These are phyloP conservation scores for Anthoceros angustus DNA, from an alignment of 225 moss, liverwort and hornwort species.

Conservation along the genomic window DNA sequence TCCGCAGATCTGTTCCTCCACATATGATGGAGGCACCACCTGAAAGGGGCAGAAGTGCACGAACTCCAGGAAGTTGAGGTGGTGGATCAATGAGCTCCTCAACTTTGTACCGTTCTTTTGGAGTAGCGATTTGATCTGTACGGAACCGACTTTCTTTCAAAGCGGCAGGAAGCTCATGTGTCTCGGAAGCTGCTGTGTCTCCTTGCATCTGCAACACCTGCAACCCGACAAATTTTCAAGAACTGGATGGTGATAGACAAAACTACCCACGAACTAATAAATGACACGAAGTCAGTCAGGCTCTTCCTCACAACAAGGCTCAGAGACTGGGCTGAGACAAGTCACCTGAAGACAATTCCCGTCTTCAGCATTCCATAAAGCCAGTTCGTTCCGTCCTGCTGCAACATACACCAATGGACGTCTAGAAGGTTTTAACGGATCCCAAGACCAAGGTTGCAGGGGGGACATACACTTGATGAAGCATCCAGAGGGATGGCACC, in stretches of 20 bases:
- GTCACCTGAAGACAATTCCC: slow-evolving; percentile 84
- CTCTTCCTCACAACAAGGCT: slow-evolving; percentile 1
- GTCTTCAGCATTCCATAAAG: slow-evolving; percentile 94
- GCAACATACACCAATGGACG: slow-evolving; percentile 82
- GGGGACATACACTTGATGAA: slow-evolving; percentile 91
- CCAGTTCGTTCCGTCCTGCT: slow-evolving; percentile 85
- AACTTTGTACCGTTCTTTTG: slow-evolving; percentile 54
- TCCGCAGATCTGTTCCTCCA: slow-evolving; percentile 79
- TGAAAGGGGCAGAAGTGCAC: slow-evolving; percentile 70
- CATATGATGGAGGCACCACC: slow-evolving; percentile 75
- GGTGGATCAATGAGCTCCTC: slow-evolving; percentile 95
- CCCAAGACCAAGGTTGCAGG: slow-evolving; percentile 59
- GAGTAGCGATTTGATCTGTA: slow-evolving; percentile 21
- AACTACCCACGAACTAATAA: not conserved
- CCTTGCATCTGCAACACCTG: slow-evolving; percentile 22
- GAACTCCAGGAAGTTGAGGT: slow-evolving; percentile 72
- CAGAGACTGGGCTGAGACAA: slow-evolving; percentile 48
- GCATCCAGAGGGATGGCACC: slow-evolving; percentile 71
- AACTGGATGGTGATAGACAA: not conserved
- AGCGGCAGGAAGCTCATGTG: slow-evolving; percentile 56
- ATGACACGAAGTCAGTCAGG: not conserved
- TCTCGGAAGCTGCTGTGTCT: slow-evolving; percentile 35
- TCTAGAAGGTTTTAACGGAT: slow-evolving; percentile 34
- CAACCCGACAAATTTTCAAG: not conserved
- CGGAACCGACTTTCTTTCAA: slow-evolving; percentile 28